Evolutionary conservation across 225 moss, liverwort and hornwort genomes (phyloP).

Genomic region (Lunularia cruciata): DNA sequence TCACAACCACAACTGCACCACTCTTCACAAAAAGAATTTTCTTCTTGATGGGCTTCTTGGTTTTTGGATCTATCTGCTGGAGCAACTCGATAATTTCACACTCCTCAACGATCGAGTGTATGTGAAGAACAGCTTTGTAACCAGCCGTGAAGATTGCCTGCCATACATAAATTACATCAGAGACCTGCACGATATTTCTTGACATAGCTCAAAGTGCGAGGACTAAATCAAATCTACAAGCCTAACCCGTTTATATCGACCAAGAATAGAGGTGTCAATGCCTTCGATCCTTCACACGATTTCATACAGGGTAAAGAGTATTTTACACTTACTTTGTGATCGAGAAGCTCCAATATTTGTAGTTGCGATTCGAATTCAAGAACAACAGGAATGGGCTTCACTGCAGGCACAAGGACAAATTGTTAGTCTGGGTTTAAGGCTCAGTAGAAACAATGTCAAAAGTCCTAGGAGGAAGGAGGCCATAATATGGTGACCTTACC

Average conservation of each 20-base stretch:
- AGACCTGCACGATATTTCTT: no score
- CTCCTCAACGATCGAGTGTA: slow-evolving; percentile 92
- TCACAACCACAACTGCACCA: slow-evolving; percentile 93
- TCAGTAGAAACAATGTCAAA: no score
- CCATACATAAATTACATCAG: not conserved
- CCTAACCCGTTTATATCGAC: no score
- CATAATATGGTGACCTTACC: slow-evolving; percentile 61
- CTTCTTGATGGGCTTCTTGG: slow-evolving; percentile 90
- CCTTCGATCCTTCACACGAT: no score
- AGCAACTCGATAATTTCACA: slow-evolving; percentile 92
- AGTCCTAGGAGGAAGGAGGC: no score
- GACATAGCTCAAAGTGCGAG: no score
- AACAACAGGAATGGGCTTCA: slow-evolving; percentile 70
- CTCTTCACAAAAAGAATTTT: slow-evolving; percentile 86
- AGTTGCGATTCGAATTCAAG: slow-evolving; percentile 90
- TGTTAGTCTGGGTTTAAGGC: not conserved
- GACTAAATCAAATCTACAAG: no score
- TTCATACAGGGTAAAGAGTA: no score
- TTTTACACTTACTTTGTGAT: slow-evolving; percentile 66
- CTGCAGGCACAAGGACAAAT: slow-evolving; percentile 38
- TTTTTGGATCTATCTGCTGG: slow-evolving; percentile 91
- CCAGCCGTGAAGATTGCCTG: slow-evolving; percentile 98
- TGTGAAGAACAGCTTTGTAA: slow-evolving; percentile 92
- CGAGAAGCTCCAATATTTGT: slow-evolving; percentile 92
- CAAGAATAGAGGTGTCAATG: no score